These are phyloP conservation scores for Kodamaea alishanica DNA, from an alignment of 1,139 yeast species.

Conservation along the genomic window DNA sequence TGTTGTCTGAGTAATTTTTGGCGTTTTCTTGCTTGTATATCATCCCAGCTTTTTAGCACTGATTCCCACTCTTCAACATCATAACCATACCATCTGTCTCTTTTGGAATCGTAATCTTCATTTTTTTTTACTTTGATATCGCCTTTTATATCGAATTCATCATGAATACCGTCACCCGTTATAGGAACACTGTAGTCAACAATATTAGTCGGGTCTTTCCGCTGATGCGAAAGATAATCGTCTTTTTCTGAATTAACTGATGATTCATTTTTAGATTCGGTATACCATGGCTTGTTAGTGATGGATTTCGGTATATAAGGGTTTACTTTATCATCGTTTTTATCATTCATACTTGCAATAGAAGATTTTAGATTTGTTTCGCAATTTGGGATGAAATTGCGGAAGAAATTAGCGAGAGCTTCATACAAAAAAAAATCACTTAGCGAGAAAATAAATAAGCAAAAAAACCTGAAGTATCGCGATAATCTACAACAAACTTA, in stretches of 20 bases:
- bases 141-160: conserved; percentile 20
- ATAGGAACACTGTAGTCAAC: conserved; percentile 30
- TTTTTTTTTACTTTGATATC: conserved; percentile 28
- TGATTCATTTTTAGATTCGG: conserved; percentile 2
- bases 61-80: conserved; percentile 56
- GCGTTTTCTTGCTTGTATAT: conserved; percentile 23
- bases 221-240: conserved; percentile 50
- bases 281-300: conserved; percentile 16
- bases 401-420: too few relatives aligned
- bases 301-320: conserved; percentile 18
- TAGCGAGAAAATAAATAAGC: too few relatives aligned
- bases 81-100: conserved; percentile 80
- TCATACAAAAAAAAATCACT: too few relatives aligned
- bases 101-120: conserved; percentile 59
- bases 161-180: conserved; percentile 34
- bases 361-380: neutral
- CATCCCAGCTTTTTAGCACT: conserved; percentile 46
- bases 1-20: conserved; percentile 11
- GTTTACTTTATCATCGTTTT: conserved; percentile 10
- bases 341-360: neutral
- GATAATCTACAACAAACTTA: too few relatives aligned
- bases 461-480: too few relatives aligned
- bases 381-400: neutral
- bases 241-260: conserved; percentile 14
- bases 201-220: conserved; percentile 30